These are phyloP conservation scores for Tuber brumale DNA, from an alignment of 495 filamentous ascomycete genomes.

Conservation along the genomic window DNA sequence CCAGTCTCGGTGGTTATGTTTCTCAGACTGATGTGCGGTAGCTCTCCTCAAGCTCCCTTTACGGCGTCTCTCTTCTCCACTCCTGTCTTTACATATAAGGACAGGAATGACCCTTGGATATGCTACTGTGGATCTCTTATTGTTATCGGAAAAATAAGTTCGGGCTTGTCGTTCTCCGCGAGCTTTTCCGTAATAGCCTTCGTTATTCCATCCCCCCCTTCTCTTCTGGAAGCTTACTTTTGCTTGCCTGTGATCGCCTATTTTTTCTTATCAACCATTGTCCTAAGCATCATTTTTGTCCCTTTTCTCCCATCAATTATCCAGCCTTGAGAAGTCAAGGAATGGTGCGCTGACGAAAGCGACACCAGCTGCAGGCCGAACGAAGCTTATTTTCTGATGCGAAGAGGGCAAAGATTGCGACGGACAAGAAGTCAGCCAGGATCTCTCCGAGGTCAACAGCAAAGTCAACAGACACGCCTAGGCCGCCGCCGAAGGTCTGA, in stretches of 20 bases:
- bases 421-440: constrained; percentile 36
- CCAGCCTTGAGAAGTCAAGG: constrained; percentile 16
- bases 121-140: constrained; percentile 30
- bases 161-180: constrained; percentile 13
- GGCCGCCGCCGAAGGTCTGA: constrained; percentile 28
- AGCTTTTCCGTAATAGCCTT: constrained; percentile 22
- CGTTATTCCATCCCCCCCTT: constrained; percentile 15
- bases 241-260: constrained; percentile 17
- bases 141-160: constrained; percentile 22
- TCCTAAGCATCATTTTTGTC: constrained; percentile 24
- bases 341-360: constrained; percentile 38
- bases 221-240: constrained; percentile 16
- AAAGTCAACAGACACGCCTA: constrained; percentile 33
- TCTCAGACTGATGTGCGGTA: constrained; percentile 30
- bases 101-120: constrained; percentile 29
- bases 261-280: constrained; percentile 28
- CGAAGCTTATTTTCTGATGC: constrained; percentile 36
- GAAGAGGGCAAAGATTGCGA: constrained; percentile 38
- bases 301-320: constrained; percentile 24
- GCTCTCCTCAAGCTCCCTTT: constrained; percentile 20
- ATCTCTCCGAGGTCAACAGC: constrained; percentile 32
- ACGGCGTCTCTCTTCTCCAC: constrained; percentile 16
- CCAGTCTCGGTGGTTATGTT: constrained; percentile 31
- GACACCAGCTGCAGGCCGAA: constrained; percentile 32
- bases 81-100: constrained; percentile 30